phyloP scores from a whole-genome alignment of 306 rosid species.

The Medicago truncatula region MtrunA17r5.0-ANR NC_053044.1:47784001-47784500 shows the following conservation, averaged over 20 bases:
- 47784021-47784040: slow-evolving; percentile 5
- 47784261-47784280: slow-evolving; percentile 55
- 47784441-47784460: slow-evolving; percentile 87
- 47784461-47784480: slow-evolving; percentile 98
- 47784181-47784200: slow-evolving; percentile 25
- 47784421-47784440: slow-evolving; percentile 94
- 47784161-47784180: slow-evolving; percentile 14
- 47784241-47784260: neutral
- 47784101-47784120: neutral
- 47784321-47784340: slow-evolving; percentile 93
- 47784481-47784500: slow-evolving; percentile 94
- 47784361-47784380: slow-evolving; percentile 91
- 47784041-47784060: neutral
- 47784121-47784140: slow-evolving; percentile 17
- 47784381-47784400: slow-evolving; percentile 84
- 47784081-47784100: slow-evolving; percentile 8
- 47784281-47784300: slow-evolving; percentile 95
- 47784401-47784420: slow-evolving; percentile 90
- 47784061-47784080: neutral
- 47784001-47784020: neutral
- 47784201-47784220: slow-evolving; percentile 19
- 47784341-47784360: slow-evolving; percentile 95
- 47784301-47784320: slow-evolving; percentile 79
- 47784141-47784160: slow-evolving; percentile 28
- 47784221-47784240: slow-evolving; percentile 7